Evolutionary conservation across 192 early-diverging fungal species (phyloP).

Genomic region (Powellomyces hirtus): DNA sequence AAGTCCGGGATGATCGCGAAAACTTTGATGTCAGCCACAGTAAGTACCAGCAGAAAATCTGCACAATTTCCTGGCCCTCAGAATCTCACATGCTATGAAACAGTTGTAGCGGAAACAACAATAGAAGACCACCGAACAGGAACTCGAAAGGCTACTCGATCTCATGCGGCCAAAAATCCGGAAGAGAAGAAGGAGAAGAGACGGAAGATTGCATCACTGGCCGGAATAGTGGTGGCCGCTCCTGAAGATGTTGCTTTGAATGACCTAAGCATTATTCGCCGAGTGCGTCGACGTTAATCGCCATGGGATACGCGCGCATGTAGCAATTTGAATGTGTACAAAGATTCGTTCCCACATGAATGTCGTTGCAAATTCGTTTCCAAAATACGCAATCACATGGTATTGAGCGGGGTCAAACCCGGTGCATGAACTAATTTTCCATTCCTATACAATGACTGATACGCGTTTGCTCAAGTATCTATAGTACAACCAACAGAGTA

Average conservation of each 20-base stretch:
- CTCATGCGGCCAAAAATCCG: constrained; percentile 38
- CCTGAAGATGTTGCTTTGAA: constrained; percentile 7
- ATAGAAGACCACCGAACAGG: constrained; percentile 37
- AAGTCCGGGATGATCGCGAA: constrained; percentile 81
- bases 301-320: too few relatives aligned
- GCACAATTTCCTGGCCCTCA: neutral
- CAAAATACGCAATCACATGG: too few relatives aligned
- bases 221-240: constrained; percentile 5
- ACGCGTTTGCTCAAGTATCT: too few relatives aligned
- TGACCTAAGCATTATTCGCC: constrained; percentile 20
- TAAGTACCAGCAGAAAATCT: neutral
- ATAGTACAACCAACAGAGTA: too few relatives aligned
- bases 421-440: too few relatives aligned
- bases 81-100: neutral
- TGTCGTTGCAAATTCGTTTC: too few relatives aligned
- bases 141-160: constrained; percentile 42
- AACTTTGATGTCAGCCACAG: constrained; percentile 62
- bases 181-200: constrained; percentile 41
- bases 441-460: too few relatives aligned
- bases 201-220: constrained; percentile 26
- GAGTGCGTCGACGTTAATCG: constrained; percentile 7
- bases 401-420: too few relatives aligned
- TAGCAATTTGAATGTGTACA: too few relatives aligned
- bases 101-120: constrained; percentile 24
- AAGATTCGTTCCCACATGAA: too few relatives aligned